Percentiles rank a stretch among this genome's conserved stretches.
These are phyloP conservation scores for Ceratocystis eucalypticola DNA, from an alignment of 2,329 filamentous ascomycete genomes.

Conservation along the genomic window DNA sequence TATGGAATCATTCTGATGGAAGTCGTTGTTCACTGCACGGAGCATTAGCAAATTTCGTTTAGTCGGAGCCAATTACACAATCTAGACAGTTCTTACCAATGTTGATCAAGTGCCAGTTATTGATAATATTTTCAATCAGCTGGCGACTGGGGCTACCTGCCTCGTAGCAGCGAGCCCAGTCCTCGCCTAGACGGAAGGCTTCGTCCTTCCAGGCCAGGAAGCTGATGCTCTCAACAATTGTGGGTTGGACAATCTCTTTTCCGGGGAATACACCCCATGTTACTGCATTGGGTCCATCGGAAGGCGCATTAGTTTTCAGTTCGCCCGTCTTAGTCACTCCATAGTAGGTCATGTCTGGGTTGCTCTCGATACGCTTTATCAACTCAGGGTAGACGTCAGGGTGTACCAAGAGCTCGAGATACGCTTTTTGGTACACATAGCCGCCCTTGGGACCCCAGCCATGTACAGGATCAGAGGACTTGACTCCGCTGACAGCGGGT, in stretches of 20 bases:
- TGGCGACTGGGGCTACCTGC: slow-evolving; percentile 60
- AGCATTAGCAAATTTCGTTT: not conserved
- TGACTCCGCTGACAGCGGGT: slow-evolving; percentile 80
- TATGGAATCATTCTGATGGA: slow-evolving; percentile 69
- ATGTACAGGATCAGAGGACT: slow-evolving; percentile 72
- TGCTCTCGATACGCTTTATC: slow-evolving; percentile 59
- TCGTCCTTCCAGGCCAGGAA: slow-evolving; percentile 99
- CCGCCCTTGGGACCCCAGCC: slow-evolving; percentile 93
- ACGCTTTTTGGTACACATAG: slow-evolving; percentile 97
- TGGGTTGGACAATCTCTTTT: slow-evolving; percentile 98
- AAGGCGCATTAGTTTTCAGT: slow-evolving; percentile 69
- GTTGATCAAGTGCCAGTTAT: slow-evolving; percentile 86
- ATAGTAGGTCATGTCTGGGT: slow-evolving; percentile 83
- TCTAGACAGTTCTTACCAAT: slow-evolving; percentile 51
- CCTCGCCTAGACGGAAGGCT: slow-evolving; percentile 78
- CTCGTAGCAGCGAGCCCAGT: slow-evolving; percentile 89
- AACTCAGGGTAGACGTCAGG: slow-evolving; percentile 67
- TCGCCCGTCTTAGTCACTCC: slow-evolving; percentile 74
- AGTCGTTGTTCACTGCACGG: slow-evolving; percentile 83
- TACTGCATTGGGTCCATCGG: slow-evolving; percentile 88
- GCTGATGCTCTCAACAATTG: slow-evolving; percentile 95
- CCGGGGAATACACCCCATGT: slow-evolving; percentile 99
- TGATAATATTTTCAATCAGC: slow-evolving; percentile 71
- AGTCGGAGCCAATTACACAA: too few species aligned
- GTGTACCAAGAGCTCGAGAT: slow-evolving; percentile 79